Conservation (phyloP, 2,329 filamentous ascomycete genomes). For the Cladophialophora bantiana region DNA sequence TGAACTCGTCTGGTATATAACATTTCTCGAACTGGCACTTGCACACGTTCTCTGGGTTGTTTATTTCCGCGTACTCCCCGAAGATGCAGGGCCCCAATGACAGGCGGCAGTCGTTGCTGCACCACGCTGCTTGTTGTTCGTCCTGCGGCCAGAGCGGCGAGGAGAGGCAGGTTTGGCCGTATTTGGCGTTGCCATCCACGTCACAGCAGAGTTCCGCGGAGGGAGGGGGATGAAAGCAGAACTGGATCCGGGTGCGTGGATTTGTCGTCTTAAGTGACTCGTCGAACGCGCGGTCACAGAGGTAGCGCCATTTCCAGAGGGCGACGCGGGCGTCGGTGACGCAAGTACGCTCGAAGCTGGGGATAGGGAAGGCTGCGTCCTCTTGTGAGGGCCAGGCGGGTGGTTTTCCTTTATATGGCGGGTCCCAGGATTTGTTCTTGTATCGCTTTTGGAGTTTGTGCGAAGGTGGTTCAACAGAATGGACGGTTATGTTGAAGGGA, state of each 20-base stretch:
- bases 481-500: not conserved
- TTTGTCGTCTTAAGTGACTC: constrained; percentile 2
- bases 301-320: constrained; percentile 3
- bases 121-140: not conserved
- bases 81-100: not conserved
- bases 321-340: not conserved
- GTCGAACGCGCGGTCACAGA: not conserved
- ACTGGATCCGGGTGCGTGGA: not conserved
- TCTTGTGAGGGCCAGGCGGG: not conserved
- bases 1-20: not conserved
- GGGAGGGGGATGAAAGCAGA: not conserved
- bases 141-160: not conserved
- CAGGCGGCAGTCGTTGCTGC: not conserved
- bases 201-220: not conserved
- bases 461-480: not conserved
- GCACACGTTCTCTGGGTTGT: constrained; percentile 5
- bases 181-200: not conserved
- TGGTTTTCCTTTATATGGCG: not conserved
- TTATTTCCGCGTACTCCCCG: not conserved
- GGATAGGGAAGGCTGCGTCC: not conserved
- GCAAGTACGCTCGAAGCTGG: not conserved
- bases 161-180: not conserved
- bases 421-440: not conserved
- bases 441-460: not conserved
- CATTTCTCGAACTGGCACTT: constrained; percentile 1